phyloP scores from a whole-genome alignment of 75 land plant genomes.

The Larix kaempferi region DNA sequence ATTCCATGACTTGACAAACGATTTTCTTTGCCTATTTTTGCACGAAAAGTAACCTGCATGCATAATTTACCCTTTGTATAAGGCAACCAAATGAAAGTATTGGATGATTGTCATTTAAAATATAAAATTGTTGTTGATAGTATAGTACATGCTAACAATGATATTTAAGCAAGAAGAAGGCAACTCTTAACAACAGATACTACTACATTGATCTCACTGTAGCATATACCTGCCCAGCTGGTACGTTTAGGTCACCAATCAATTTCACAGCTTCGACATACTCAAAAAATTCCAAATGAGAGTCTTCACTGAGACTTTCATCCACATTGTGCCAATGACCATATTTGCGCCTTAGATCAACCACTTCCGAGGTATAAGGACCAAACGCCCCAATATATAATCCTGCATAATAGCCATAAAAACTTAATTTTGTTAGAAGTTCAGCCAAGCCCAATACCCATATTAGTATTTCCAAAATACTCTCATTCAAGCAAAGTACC shows the following conservation, averaged over 20 bases:
- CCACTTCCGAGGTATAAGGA: slow-evolving; percentile 81
- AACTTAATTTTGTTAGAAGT: slow-evolving; percentile 7
- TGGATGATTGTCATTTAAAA: not conserved
- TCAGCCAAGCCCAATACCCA: not conserved
- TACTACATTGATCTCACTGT: not conserved
- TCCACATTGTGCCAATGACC: slow-evolving; percentile 69
- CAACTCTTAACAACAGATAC: not conserved
- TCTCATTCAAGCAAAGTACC: slow-evolving; percentile 39
- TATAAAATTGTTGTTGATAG: not conserved
- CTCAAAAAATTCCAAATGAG: slow-evolving; percentile 80
- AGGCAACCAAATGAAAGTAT: slow-evolving; percentile 5
- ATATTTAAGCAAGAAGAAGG: slow-evolving; percentile 1
- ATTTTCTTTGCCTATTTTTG: slow-evolving; percentile 72
- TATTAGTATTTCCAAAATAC: not conserved
- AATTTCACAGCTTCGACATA: slow-evolving; percentile 98
- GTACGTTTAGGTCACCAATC: slow-evolving; percentile 96
- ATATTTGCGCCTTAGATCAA: slow-evolving; percentile 80
- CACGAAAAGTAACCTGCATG: slow-evolving; percentile 85
- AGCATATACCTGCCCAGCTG: slow-evolving; percentile 84
- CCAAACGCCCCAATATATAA: slow-evolving; percentile 95
- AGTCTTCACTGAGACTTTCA: slow-evolving; percentile 25
- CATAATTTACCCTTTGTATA: not conserved
- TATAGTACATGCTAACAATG: not conserved
- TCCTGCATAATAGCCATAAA: slow-evolving; percentile 40
- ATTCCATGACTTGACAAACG: slow-evolving; percentile 65